phyloP scores from a whole-genome alignment of 805 yeast species.

The Brettanomyces anomalus region DNA sequence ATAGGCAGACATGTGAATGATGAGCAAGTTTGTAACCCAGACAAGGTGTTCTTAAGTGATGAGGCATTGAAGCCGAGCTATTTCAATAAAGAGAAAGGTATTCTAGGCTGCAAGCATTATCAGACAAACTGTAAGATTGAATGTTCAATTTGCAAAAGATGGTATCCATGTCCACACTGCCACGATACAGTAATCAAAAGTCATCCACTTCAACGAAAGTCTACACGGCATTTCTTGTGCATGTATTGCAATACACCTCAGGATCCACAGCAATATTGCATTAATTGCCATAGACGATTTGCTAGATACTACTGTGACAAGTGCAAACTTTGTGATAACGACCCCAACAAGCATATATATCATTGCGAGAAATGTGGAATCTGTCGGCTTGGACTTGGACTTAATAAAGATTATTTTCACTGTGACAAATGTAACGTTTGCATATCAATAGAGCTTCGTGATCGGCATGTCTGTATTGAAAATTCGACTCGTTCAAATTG shows the following conservation, averaged over 20 bases:
- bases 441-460: conserved; percentile 66
- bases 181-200: conserved; percentile 53
- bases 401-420: conserved; percentile 85
- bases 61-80: conserved; percentile 41
- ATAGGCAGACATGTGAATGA: conserved; percentile 7
- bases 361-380: conserved; percentile 93
- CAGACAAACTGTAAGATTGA: conserved; percentile 76
- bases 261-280: conserved; percentile 60
- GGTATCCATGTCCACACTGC: conserved; percentile 80
- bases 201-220: conserved; percentile 52
- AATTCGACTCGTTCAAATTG: conserved; percentile 86
- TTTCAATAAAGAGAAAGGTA: conserved; percentile 31
- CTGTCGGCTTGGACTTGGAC: conserved; percentile 81
- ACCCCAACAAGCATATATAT: conserved; percentile 68
- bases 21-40: conserved; percentile 13
- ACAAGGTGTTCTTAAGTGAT: conserved; percentile 35
- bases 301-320: conserved; percentile 70
- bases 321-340: conserved; percentile 81
- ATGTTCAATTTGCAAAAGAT: conserved; percentile 63
- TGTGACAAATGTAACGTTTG: conserved; percentile 88
- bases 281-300: conserved; percentile 54
- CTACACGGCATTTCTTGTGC: conserved; percentile 65
- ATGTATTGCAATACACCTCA: conserved; percentile 76
- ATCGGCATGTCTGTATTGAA: conserved; percentile 76
- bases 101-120: conserved; percentile 77